Conservation (phyloP, 257 asterid genomes). For the Penstemon newberryi region DNA sequence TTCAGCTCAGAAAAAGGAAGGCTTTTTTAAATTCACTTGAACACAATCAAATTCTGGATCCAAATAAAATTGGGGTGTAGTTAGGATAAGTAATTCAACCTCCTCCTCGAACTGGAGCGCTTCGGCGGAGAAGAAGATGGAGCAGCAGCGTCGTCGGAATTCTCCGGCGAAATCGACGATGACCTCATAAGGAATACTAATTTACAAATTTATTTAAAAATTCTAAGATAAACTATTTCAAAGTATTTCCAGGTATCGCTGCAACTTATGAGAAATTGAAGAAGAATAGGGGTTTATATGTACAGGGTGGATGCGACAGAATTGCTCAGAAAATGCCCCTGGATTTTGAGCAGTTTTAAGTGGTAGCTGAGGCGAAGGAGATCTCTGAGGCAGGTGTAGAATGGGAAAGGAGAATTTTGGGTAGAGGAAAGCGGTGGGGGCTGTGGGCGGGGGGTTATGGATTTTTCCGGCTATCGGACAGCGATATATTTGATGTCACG, state of each 20-base stretch:
- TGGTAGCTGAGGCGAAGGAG: not conserved
- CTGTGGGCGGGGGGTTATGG: not conserved
- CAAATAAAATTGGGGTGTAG: conserved; percentile 35
- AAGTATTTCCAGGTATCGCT: not conserved
- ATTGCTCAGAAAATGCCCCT: not conserved
- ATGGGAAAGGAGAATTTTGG: not conserved
- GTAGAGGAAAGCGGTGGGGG: not conserved
- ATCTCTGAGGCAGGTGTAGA: not conserved
- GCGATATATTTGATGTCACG: not conserved
- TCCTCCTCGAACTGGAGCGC: conserved; percentile 42
- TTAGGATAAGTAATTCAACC: conserved; percentile 39
- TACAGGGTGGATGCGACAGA: not conserved
- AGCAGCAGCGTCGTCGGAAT: conserved; percentile 28
- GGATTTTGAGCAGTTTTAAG: not conserved
- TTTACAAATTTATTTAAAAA: not conserved
- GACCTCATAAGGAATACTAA: not conserved
- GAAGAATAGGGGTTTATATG: too few species aligned
- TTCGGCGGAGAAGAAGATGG: conserved; percentile 42
- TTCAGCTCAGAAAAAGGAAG: conserved; percentile 23
- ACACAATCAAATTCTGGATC: conserved; percentile 40
- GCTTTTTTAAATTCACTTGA: not conserved
- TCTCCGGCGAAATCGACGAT: not conserved
- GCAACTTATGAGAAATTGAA: not conserved
- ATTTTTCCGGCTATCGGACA: not conserved
- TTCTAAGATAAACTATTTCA: not conserved